Conservation (phyloP, 805 yeast genomes). For the Candida wancherniae region DNA sequence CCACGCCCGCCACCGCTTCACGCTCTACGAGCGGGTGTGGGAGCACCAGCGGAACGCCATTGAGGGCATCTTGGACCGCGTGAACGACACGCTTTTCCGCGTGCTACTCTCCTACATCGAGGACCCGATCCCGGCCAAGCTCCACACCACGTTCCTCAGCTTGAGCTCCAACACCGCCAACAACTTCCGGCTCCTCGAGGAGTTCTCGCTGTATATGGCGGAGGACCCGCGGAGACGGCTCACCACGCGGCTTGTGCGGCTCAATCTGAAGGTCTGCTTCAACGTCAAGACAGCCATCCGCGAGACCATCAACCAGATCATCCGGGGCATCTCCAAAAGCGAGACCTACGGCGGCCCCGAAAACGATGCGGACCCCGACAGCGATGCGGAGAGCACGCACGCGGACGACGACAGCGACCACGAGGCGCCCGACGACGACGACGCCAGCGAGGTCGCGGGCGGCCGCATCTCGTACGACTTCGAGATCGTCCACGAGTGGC, state of each 20-base stretch:
- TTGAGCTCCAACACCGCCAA: conserved; percentile 39
- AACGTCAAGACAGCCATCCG: conserved; percentile 32
- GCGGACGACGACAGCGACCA: conserved; percentile 17
- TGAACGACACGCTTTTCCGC: conserved; percentile 29
- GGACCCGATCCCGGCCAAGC: conserved; percentile 14
- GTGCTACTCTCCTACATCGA: conserved; percentile 23
- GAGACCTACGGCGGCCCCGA: conserved; percentile 9
- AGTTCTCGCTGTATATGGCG: conserved; percentile 22
- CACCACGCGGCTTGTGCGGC: conserved; percentile 20
- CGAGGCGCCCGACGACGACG: conserved; percentile 14
- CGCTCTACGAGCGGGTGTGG: conserved; percentile 25
- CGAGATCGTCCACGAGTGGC: conserved; percentile 33
- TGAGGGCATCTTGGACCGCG: conserved; percentile 25
- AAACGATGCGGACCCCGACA: conserved; percentile 11
- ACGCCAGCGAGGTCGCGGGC: conserved; percentile 4
- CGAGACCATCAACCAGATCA: conserved; percentile 31
- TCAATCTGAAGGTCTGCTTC: conserved; percentile 29
- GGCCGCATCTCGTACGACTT: conserved; percentile 33
- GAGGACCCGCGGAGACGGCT: conserved; percentile 5
- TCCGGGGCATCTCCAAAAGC: conserved; percentile 8
- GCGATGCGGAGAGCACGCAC: conserved; percentile 5
- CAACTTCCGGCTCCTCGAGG: conserved; percentile 35
- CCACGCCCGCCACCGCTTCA: conserved; percentile 21
- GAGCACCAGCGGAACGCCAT: conserved; percentile 24
- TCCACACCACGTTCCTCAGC: conserved; percentile 32